These are phyloP conservation scores for Apiospora saccharicola DNA, from an alignment of 2,329 filamentous ascomycete species.

Conservation along the genomic window DNA sequence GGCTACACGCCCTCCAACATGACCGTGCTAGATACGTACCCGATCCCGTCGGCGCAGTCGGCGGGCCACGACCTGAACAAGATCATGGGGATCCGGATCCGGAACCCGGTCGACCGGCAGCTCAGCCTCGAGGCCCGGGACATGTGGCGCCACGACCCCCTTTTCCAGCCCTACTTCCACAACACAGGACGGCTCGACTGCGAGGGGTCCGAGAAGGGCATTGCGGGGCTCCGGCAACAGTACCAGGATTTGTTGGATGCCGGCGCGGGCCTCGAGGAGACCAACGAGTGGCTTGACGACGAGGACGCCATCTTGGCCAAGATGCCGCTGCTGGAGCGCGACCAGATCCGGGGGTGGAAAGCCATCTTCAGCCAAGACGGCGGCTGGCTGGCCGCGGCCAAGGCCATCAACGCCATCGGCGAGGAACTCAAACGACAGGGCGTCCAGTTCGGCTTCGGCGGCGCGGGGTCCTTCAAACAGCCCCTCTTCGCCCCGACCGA, in stretches of 20 bases:
- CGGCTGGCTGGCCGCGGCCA: conserved; percentile 55
- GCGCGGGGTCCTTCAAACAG: conserved; percentile 52
- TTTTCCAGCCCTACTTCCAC: conserved; percentile 54
- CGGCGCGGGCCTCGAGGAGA: conserved; percentile 43
- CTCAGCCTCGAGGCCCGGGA: conserved; percentile 44
- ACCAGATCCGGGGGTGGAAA: conserved; percentile 55
- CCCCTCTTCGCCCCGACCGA: conserved; percentile 46
- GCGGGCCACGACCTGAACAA: conserved; percentile 57
- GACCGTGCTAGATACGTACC: conserved; percentile 54
- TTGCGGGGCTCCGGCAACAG: conserved; percentile 42
- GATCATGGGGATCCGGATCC: conserved; percentile 50
- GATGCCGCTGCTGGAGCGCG: conserved; percentile 47
- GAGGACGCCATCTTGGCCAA: conserved; percentile 53
- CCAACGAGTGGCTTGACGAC: conserved; percentile 50
- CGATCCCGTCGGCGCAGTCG: conserved; percentile 54
- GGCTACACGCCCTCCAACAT: conserved; percentile 53
- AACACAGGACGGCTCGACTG: conserved; percentile 50
- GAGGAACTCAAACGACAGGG: conserved; percentile 45
- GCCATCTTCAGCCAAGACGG: conserved; percentile 52
- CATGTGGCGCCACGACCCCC: conserved; percentile 51
- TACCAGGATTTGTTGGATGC: conserved; percentile 46
- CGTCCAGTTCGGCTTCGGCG: conserved; percentile 51
- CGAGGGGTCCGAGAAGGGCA: conserved; percentile 41
- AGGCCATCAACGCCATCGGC: conserved; percentile 55
- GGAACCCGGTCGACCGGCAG: conserved; percentile 41